Percentiles rank a stretch among this genome's conserved stretches.
Evolutionary conservation across 352 stramenopile genomes (phyloP).

Genomic region (Globisporangium alternatum): DNA sequence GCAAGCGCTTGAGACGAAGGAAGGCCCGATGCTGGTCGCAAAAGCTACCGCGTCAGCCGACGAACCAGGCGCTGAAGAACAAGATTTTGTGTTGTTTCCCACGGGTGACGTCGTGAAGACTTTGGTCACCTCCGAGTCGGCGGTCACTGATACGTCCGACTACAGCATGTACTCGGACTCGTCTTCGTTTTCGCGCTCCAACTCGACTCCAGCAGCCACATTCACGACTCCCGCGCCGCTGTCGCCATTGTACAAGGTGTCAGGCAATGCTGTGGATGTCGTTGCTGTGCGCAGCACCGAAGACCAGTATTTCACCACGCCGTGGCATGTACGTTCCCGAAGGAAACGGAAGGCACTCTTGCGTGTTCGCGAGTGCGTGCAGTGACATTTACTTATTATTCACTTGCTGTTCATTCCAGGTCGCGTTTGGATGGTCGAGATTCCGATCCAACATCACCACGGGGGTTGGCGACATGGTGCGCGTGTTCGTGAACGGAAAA

Average conservation of each 20-base stretch:
- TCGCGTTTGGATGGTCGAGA: conserved; percentile 69
- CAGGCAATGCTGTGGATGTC: conserved; percentile 78
- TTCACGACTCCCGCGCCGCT: conserved; percentile 12
- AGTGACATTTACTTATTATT: not conserved
- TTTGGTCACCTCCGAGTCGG: conserved; percentile 13
- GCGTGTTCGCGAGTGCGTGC: not conserved
- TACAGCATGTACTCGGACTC: conserved; percentile 13
- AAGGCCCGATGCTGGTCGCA: conserved; percentile 1
- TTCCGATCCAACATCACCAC: conserved; percentile 58
- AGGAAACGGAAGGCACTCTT: too few species aligned
- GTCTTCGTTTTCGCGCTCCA: conserved; percentile 18
- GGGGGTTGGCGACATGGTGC: conserved; percentile 67
- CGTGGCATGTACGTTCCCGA: conserved; percentile 55
- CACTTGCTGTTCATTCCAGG: conserved; percentile 17
- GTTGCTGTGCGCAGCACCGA: conserved; percentile 65
- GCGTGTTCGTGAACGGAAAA: conserved; percentile 74
- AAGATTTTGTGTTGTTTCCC: conserved; percentile 32
- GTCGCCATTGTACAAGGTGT: conserved; percentile 57
- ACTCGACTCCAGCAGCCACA: conserved; percentile 10
- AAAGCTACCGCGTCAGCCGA: conserved; percentile 8
- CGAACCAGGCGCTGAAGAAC: not conserved
- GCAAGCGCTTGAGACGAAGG: conserved; percentile 6
- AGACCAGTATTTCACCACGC: conserved; percentile 58
- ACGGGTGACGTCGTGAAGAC: conserved; percentile 4
- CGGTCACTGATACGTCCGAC: conserved; percentile 5